Evolutionary conservation across 345 rosid species (phyloP), one percentile per base, ranked within the genome.

Genomic region (Salix exigua): DNA sequence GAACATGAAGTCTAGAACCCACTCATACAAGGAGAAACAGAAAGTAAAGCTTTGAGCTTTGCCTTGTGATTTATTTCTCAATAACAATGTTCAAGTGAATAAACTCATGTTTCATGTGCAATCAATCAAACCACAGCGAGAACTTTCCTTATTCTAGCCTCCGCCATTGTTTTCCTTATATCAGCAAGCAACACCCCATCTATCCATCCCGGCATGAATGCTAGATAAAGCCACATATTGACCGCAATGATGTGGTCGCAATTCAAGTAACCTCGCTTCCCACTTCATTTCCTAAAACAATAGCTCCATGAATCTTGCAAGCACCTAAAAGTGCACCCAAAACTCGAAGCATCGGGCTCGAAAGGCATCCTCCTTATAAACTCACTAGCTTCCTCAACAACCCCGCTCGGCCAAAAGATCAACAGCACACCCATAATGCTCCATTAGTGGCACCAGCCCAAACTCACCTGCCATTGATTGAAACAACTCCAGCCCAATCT

Each of bases 321-420:
- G 92, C 90, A 3, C 94, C 88, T 60, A 91, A 70, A 77, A 93
- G 86, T 69, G 93, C 92, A 13, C 97, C 94, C 46, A 88, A 75
- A 46, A 91, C 88, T 1, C n/a, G 90, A 87, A 65, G 86, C 86
- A 82, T 93, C 94, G 0, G 94, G 88, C 84, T 86, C 76, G 6
- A 86, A 87, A 26, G 92, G 92, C 89, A 93, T 81, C 16, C 79
- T 87, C 55, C 58, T 83, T 2, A 85, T 42, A n/a, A 90, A 74
- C 46, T 89, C 88, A 13, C 40, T 73, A 2, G 94, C 93, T 64
- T 89, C 72, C 55, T 78, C 76, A 93, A 51, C 31, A 87, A 68
- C 40, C 97, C 94, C 12, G 91, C 94, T 83, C 89, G 46, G 91
- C 97, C 33, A 93, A 70, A 63, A 93, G 90, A 89, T 91, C 93